Evolutionary conservation across 108 stramenopile genomes (phyloP).

Genomic region (Poteriospumella lacustris): DNA sequence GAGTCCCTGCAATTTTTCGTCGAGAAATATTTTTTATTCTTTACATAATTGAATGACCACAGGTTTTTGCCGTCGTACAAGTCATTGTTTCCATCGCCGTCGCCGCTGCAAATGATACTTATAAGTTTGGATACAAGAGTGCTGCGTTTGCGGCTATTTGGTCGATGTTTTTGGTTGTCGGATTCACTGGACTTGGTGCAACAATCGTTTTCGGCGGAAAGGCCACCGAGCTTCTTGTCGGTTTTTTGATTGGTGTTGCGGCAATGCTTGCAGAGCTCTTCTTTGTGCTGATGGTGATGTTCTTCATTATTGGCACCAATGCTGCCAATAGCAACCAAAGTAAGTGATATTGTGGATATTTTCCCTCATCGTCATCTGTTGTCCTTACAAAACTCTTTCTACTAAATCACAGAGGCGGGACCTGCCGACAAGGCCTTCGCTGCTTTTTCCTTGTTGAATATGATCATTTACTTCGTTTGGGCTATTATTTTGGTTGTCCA

Average conservation of each 20-base stretch:
- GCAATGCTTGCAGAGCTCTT: slow-evolving; percentile 17
- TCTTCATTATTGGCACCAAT: background rate
- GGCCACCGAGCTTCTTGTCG: background rate
- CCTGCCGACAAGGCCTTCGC: background rate
- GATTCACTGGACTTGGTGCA: background rate
- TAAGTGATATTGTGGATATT: background rate
- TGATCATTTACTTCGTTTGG: slow-evolving; percentile 24
- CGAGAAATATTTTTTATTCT: background rate
- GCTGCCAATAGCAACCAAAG: background rate
- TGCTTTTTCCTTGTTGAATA: background rate
- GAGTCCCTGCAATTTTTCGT: background rate
- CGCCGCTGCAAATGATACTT: background rate
- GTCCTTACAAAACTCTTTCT: background rate
- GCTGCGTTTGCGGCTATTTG: background rate
- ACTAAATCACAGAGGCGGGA: background rate
- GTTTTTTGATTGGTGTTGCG: background rate
- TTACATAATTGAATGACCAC: background rate
- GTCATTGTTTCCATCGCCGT: slow-evolving; percentile 16
- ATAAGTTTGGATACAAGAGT: background rate
- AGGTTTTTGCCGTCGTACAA: slow-evolving; percentile 1
- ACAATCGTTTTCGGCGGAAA: background rate
- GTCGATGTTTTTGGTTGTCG: slow-evolving; percentile 15
- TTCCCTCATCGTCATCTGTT: background rate
- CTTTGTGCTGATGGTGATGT: slow-evolving; percentile 11
- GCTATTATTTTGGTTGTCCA: slow-evolving; percentile 3